Percentiles rank a stretch among this genome's conserved stretches.
Conservation (phyloP, 305 asterid genomes). For the Fraxinus angustifolia region DNA sequence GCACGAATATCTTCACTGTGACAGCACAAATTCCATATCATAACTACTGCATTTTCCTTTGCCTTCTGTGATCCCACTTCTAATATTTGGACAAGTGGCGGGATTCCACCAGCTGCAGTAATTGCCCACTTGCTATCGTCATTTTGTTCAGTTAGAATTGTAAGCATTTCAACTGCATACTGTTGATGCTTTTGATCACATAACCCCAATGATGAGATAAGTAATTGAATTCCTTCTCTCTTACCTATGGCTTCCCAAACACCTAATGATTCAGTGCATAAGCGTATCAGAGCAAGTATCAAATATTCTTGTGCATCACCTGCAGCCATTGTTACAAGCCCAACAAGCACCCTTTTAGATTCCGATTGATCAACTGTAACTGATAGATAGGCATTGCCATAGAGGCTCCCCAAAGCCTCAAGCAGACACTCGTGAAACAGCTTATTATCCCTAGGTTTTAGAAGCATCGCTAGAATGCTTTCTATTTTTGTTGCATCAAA, state of each 20-base stretch:
- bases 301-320: conserved; percentile 69
- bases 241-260: conserved; percentile 84
- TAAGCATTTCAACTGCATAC: conserved; percentile 70
- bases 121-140: conserved; percentile 98
- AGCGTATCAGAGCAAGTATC: conserved; percentile 50
- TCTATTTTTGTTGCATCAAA: conserved; percentile 56
- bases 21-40: conserved; percentile 66
- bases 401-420: conserved; percentile 80
- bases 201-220: conserved; percentile 71
- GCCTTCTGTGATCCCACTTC: conserved; percentile 75
- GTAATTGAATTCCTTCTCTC: conserved; percentile 86
- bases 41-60: conserved; percentile 56
- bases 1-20: conserved; percentile 80
- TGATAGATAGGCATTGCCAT: conserved; percentile 52
- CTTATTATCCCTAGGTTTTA: conserved; percentile 83
- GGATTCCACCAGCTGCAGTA: conserved; percentile 94
- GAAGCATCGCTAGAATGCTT: conserved; percentile 50
- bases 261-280: conserved; percentile 53
- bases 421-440: conserved; percentile 75
- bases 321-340: conserved; percentile 64
- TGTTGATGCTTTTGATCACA: conserved; percentile 81
- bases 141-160: conserved; percentile 65
- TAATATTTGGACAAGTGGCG: conserved; percentile 76
- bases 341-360: conserved; percentile 70
- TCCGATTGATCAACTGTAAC: conserved; percentile 46